Evolutionary conservation across 2,329 filamentous ascomycete genomes (phyloP).

Genomic region (Paraphoma chrysanthemicola): DNA sequence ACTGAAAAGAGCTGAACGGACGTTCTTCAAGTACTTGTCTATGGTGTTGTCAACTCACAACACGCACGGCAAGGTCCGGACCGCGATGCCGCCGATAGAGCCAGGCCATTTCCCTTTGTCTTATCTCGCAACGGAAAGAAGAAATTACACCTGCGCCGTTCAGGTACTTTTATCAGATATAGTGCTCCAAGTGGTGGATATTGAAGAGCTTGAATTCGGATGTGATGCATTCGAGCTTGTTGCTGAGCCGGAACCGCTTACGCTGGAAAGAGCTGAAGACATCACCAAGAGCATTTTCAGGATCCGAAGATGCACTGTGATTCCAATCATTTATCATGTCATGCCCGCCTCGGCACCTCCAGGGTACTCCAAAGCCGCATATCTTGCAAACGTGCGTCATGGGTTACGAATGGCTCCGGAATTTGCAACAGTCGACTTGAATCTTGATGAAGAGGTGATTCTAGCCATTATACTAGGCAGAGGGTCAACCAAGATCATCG

Average conservation of each 20-base stretch:
- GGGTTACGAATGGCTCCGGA: slow-evolving; percentile 70
- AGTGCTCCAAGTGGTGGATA: slow-evolving; percentile 61
- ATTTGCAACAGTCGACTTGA: slow-evolving; percentile 65
- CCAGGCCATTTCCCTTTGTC: slow-evolving; percentile 69
- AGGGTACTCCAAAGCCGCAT: slow-evolving; percentile 44
- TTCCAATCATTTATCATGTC: slow-evolving; percentile 53
- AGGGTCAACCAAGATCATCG: slow-evolving; percentile 68
- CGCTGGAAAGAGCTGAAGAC: slow-evolving; percentile 38
- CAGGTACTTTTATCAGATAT: slow-evolving; percentile 68
- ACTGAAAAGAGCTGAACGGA: slow-evolving; percentile 70
- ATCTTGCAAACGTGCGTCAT: slow-evolving; percentile 65
- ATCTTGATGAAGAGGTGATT: slow-evolving; percentile 62
- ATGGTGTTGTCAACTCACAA: slow-evolving; percentile 62
- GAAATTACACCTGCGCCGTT: slow-evolving; percentile 71
- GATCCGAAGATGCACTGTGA: slow-evolving; percentile 67
- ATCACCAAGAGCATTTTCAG: slow-evolving; percentile 66
- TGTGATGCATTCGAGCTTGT: slow-evolving; percentile 71
- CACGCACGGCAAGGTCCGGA: slow-evolving; percentile 30
- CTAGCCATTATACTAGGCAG: slow-evolving; percentile 58
- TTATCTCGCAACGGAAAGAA: slow-evolving; percentile 63
- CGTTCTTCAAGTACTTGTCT: slow-evolving; percentile 72
- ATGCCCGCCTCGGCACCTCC: slow-evolving; percentile 30
- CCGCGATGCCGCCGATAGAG: slow-evolving; percentile 60
- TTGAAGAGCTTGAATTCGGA: slow-evolving; percentile 69
- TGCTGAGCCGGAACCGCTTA: slow-evolving; percentile 49